A percentile compares a stretch with the other conserved stretches of the same genome.
These are phyloP conservation scores for Nepenthes alata DNA, from an alignment of 179 eudicot genomes.

Conservation along the genomic window DNA sequence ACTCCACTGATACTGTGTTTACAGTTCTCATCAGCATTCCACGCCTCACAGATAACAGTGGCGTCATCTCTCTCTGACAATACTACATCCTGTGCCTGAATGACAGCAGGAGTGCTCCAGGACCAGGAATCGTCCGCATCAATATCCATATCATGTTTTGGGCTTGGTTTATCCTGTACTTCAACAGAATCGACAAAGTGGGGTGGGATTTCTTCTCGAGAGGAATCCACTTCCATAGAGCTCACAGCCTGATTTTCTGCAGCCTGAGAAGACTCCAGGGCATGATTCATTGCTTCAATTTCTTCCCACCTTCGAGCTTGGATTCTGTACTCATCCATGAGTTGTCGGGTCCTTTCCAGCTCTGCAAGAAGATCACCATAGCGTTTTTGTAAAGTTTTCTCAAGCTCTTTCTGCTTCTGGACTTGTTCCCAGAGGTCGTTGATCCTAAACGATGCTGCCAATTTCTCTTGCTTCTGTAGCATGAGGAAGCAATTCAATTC, in stretches of 20 bases:
- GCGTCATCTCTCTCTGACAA: no score
- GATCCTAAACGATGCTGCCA: slow-evolving; percentile 73
- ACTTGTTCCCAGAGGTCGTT: slow-evolving; percentile 90
- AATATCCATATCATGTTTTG: slow-evolving; percentile 12
- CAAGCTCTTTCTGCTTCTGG: slow-evolving; percentile 90
- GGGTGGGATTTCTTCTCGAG: slow-evolving; percentile 9
- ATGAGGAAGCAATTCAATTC: slow-evolving; percentile 87
- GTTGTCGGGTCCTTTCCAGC: slow-evolving; percentile 41
- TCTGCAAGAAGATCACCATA: slow-evolving; percentile 57
- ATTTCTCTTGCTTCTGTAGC: slow-evolving; percentile 75
- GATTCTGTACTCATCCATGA: slow-evolving; percentile 31
- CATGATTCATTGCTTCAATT: slow-evolving; percentile 27
- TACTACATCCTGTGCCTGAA: no score
- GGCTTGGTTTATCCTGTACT: slow-evolving; percentile 8
- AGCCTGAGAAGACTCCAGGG: slow-evolving; percentile 3
- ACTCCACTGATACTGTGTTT: no score
- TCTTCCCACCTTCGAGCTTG: slow-evolving; percentile 44
- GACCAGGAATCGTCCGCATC: slow-evolving; percentile 10
- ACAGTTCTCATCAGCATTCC: no score
- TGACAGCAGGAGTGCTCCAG: no score
- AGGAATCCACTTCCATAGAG: slow-evolving; percentile 4
- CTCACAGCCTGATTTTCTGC: slow-evolving; percentile 1
- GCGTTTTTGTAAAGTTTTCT: slow-evolving; percentile 61
- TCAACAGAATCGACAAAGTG: slow-evolving; percentile 10
- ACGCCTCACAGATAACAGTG: no score